A percentile compares a stretch with the other conserved stretches of the same genome.
These are phyloP conservation scores for Harringtonia aguacate DNA, from an alignment of 2,329 filamentous ascomycete species.

Conservation along the genomic window DNA sequence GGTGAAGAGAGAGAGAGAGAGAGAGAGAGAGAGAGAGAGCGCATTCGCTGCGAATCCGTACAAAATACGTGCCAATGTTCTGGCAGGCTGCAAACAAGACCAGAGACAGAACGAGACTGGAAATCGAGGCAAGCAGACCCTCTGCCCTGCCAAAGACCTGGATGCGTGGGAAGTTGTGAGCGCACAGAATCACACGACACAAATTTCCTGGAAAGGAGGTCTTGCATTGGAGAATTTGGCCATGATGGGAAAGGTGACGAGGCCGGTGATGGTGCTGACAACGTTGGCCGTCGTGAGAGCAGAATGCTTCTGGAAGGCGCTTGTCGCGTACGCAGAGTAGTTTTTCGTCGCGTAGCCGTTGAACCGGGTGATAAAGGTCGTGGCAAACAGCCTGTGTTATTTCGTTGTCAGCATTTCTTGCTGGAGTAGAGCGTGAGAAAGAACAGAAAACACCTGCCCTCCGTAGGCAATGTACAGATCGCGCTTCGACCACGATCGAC, in stretches of 20 bases:
- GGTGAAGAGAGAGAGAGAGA: no score
- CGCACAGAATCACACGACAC: no score
- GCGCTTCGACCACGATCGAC: slow-evolving; percentile 2
- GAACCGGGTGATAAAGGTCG: slow-evolving; percentile 20
- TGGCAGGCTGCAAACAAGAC: slow-evolving; percentile 46
- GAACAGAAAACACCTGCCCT: no score
- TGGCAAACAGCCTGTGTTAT: slow-evolving; percentile 24
- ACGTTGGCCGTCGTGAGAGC: slow-evolving; percentile 36
- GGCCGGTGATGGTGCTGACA: slow-evolving; percentile 33
- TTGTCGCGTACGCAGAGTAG: slow-evolving; percentile 22
- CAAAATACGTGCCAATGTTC: slow-evolving; percentile 41
- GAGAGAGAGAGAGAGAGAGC: no score
- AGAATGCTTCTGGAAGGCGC: slow-evolving; percentile 34
- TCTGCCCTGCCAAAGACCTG: slow-evolving; percentile 41
- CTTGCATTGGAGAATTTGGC: slow-evolving; percentile 43
- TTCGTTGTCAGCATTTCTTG: no score
- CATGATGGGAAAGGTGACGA: slow-evolving; percentile 47
- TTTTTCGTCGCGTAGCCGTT: slow-evolving; percentile 20
- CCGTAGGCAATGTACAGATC: not conserved
- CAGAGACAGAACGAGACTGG: slow-evolving; percentile 29
- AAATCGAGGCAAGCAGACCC: slow-evolving; percentile 30
- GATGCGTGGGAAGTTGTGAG: no score
- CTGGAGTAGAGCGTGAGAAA: no score
- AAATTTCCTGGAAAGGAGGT: no score
- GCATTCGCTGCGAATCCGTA: slow-evolving; percentile 9